Evolutionary conservation across 73 alveolate species (phyloP), one percentile per base, ranked within the genome.

Genomic region (Tetrahymena borealis): DNA sequence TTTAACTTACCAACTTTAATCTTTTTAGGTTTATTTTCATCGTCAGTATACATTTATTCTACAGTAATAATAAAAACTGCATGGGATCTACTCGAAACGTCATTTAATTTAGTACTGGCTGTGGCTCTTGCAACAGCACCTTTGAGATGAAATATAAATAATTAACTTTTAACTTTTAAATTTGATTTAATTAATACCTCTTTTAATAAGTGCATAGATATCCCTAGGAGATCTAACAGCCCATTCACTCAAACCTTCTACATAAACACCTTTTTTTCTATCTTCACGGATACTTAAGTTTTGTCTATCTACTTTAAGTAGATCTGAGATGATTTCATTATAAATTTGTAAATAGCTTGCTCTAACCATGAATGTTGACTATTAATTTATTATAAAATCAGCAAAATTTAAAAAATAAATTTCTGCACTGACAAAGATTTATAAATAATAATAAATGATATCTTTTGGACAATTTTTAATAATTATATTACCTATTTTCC

Each of bases 191-290:
- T 7, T 12, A 39, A 60, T 24, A 60, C 85, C 85, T 60, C 97
- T 98, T 92, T 98, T 95, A 94, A 99, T 96, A 79, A 99, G 94
- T 18, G 97, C 95, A 95, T 97, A 98, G 79, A 97, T 97, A 91
- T 99, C 99, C 77, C 96, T 94, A 13, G 99, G 99, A 37, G 99
- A 94, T 24, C 99, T 91, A 42, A 98, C 99, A 20, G 99, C 99
- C 99, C 99, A 99, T 94, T 99, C 99, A 6, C 99, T 94, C 32
- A 99, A 97, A 20, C 99, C 99, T 95, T 98, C 99, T 10, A 99
- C 99, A 93, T 98, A 99, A 39, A 98, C 99, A 33, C 99, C 99
- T 91, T 97, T 97, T 95, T 97, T 98, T 91, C 96, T 97, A 92
- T 97, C 99, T 92, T 98, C 99, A 36, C 99, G 94, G 12, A 99